These are phyloP conservation scores for Alternaria longipes DNA, from an alignment of 2,329 filamentous ascomycete species.

Conservation along the genomic window DNA sequence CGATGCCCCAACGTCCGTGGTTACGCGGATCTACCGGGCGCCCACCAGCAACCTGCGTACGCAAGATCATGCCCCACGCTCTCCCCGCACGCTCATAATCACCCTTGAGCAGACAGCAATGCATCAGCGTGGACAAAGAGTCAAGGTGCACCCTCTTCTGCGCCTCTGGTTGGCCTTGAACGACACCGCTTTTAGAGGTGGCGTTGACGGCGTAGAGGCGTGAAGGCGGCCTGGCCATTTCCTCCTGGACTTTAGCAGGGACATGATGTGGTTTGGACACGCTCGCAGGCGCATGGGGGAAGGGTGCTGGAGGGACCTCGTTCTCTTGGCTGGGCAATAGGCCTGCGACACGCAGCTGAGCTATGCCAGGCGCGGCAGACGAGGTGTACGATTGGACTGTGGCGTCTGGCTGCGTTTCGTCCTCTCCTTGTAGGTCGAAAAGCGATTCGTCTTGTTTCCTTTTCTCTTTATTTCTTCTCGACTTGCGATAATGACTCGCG, in stretches of 20 bases:
- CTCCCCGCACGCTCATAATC: constrained; percentile 77
- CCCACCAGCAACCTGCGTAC: constrained; percentile 64
- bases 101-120: constrained; percentile 74
- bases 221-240: constrained; percentile 54
- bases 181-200: constrained; percentile 19
- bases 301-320: constrained; percentile 53
- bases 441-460: constrained; percentile 21
- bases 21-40: constrained; percentile 72
- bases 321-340: constrained; percentile 49
- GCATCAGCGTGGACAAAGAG: constrained; percentile 73
- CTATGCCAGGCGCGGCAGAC: constrained; percentile 33
- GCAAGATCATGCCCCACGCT: constrained; percentile 77
- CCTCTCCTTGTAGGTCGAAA: constrained; percentile 29
- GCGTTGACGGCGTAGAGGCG: constrained; percentile 49
- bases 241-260: constrained; percentile 46
- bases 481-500: constrained; percentile 39
- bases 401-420: constrained; percentile 14
- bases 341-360: constrained; percentile 53
- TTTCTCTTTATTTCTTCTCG: constrained; percentile 35
- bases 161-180: constrained; percentile 27
- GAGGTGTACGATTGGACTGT: constrained; percentile 29
- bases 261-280: constrained; percentile 25
- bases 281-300: constrained; percentile 55
- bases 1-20: constrained; percentile 80
- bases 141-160: constrained; percentile 67